Evolutionary conservation across 257 asterid species (phyloP).

Genomic region (Rauvolfia tetraphylla): DNA sequence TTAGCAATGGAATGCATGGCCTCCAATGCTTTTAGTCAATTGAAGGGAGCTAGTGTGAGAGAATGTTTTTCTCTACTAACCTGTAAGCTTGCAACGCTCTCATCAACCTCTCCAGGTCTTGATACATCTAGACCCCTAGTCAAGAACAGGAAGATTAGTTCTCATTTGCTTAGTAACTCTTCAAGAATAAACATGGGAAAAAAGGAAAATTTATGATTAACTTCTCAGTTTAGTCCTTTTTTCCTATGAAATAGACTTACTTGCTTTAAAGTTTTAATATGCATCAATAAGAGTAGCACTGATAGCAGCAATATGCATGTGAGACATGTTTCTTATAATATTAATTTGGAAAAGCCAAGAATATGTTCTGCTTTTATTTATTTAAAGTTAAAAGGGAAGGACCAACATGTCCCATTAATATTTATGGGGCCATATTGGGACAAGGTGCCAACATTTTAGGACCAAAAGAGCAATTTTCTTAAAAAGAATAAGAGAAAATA

Average conservation of each 20-base stretch:
- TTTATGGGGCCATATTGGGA: background rate
- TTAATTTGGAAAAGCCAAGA: background rate
- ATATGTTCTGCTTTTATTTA: background rate
- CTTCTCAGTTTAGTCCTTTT: background rate
- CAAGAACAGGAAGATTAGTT: slow-evolving; percentile 22
- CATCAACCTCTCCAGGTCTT: slow-evolving; percentile 75
- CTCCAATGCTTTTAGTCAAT: background rate
- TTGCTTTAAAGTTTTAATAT: background rate
- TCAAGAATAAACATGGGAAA: slow-evolving; percentile 1
- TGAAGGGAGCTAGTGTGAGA: background rate
- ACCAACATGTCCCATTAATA: background rate
- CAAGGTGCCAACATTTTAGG: background rate
- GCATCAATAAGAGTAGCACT: background rate
- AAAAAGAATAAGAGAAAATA: background rate
- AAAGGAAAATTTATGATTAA: background rate
- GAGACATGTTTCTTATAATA: background rate
- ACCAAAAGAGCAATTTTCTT: background rate
- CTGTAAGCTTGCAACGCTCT: slow-evolving; percentile 70
- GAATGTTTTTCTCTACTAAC: slow-evolving; percentile 28
- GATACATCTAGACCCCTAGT: slow-evolving; percentile 81
- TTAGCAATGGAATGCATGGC: background rate
- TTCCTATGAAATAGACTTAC: background rate
- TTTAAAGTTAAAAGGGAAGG: background rate
- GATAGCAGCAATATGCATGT: background rate
- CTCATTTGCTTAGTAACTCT: slow-evolving; percentile 20